A percentile compares a stretch with the other conserved stretches of the same genome.
phyloP scores from a whole-genome alignment of 1,139 yeast species.

The Citeromyces hawaiiensis region DNA sequence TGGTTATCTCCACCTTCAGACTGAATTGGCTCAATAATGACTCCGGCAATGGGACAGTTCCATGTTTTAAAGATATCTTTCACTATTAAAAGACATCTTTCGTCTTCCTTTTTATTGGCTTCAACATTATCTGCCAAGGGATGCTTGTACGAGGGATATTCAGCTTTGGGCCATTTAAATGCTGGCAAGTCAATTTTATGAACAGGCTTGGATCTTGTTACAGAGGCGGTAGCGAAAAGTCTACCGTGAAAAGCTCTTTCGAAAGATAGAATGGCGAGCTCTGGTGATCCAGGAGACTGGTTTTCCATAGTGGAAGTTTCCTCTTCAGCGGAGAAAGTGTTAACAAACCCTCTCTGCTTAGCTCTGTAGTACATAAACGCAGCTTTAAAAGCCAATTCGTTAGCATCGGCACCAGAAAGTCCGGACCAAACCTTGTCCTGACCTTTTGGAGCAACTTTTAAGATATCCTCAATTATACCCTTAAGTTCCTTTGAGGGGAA shows the following conservation, averaged over 20 bases:
- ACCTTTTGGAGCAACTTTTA: conserved; percentile 61
- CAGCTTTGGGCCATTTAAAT: conserved; percentile 80
- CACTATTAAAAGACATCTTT: conserved; percentile 45
- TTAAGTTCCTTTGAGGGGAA: conserved; percentile 56
- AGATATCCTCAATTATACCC: conserved; percentile 38
- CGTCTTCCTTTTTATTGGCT: conserved; percentile 51
- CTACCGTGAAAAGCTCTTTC: conserved; percentile 75
- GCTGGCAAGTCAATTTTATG: conserved; percentile 79
- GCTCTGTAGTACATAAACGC: conserved; percentile 67
- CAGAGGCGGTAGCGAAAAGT: conserved; percentile 64
- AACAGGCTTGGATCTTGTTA: conserved; percentile 71
- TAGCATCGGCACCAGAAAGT: conserved; percentile 74
- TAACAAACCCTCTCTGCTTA: conserved; percentile 37
- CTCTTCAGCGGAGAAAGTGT: conserved; percentile 47
- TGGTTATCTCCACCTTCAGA: conserved; percentile 87
- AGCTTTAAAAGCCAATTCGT: conserved; percentile 76
- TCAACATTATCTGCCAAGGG: conserved; percentile 44
- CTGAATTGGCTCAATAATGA: conserved; percentile 70
- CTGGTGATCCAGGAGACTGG: conserved; percentile 64
- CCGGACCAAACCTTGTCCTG: conserved; percentile 63
- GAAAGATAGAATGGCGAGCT: conserved; percentile 59
- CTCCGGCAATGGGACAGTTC: conserved; percentile 61
- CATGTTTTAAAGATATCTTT: conserved; percentile 44
- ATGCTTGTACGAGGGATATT: conserved; percentile 63
- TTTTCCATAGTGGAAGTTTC: conserved; percentile 49